Conservation (phyloP, 164 flowering plant genomes). For the Piper betle region DNA sequence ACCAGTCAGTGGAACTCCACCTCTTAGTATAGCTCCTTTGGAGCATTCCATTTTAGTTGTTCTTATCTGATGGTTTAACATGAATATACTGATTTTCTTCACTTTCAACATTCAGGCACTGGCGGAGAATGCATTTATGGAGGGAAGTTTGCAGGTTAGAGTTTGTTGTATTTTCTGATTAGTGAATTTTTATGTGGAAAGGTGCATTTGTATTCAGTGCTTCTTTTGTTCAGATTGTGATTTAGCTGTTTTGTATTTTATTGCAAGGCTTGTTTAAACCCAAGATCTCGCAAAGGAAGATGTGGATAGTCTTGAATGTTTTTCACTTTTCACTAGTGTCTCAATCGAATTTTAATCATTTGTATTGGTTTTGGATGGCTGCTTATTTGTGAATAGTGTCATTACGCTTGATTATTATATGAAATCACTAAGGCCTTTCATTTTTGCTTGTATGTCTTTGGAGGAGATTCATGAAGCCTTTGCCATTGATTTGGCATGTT, state of each 20-base stretch:
- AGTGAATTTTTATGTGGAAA: neutral
- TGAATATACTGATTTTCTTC: too few relatives aligned
- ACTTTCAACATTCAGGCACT: slow-evolving; percentile 35
- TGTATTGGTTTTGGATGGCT: neutral
- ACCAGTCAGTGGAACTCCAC: too few relatives aligned
- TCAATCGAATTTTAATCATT: too few relatives aligned
- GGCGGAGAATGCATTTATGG: slow-evolving; percentile 93
- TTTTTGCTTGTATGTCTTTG: too few relatives aligned
- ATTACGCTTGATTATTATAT: neutral
- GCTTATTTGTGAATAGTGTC: neutral
- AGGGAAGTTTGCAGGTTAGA: slow-evolving; percentile 71
- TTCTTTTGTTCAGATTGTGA: neutral
- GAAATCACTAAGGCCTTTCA: too few relatives aligned
- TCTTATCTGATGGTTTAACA: too few relatives aligned
- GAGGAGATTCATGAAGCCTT: too few relatives aligned
- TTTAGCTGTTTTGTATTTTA: too few relatives aligned
- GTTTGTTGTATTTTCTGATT: neutral
- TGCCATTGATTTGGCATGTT: too few relatives aligned
- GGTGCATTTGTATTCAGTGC: neutral
- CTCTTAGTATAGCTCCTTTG: too few relatives aligned
- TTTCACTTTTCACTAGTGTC: neutral
- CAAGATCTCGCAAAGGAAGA: neutral
- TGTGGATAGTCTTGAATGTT: neutral
- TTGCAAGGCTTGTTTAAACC: neutral
- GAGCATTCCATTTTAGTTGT: too few relatives aligned